phyloP scores from a whole-genome alignment of 768 basidiomycete species.

The Kwoniella dejecticola region DNA sequence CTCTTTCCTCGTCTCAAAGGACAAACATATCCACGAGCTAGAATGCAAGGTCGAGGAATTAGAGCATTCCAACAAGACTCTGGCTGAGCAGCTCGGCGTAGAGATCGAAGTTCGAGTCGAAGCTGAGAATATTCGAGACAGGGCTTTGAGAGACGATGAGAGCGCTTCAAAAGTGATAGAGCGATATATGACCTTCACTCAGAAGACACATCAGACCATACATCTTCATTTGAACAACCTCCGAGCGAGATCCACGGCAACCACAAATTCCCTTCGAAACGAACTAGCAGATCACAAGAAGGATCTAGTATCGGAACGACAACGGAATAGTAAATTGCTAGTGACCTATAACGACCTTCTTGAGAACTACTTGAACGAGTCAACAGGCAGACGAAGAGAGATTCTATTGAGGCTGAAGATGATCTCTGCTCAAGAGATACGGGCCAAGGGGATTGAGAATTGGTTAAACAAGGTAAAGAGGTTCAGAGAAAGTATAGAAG shows the following conservation, averaged over 20 bases:
- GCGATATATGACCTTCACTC: slow-evolving; percentile 57
- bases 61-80: slow-evolving; percentile 28
- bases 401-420: slow-evolving; percentile 49
- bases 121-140: slow-evolving; percentile 35
- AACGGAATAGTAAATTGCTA: slow-evolving; percentile 31
- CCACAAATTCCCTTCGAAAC: slow-evolving; percentile 42
- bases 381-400: slow-evolving; percentile 54
- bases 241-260: slow-evolving; percentile 44
- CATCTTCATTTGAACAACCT: slow-evolving; percentile 52
- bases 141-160: slow-evolving; percentile 45
- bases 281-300: slow-evolving; percentile 37
- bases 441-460: slow-evolving; percentile 37
- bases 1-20: slow-evolving; percentile 30
- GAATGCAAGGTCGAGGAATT: slow-evolving; percentile 36
- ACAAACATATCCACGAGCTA: slow-evolving; percentile 35
- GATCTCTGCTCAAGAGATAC: slow-evolving; percentile 42
- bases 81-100: slow-evolving; percentile 28
- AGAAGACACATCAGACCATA: slow-evolving; percentile 53
- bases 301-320: slow-evolving; percentile 31
- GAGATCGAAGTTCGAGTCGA: slow-evolving; percentile 36
- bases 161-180: slow-evolving; percentile 55
- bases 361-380: slow-evolving; percentile 50
- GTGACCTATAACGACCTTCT: slow-evolving; percentile 49
- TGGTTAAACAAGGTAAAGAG: slow-evolving; percentile 48
- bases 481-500: slow-evolving; percentile 38